Evolutionary conservation across 257 asterid species (phyloP), one percentile per base, ranked within the genome.

Genomic region (Haberlea rhodopensis): DNA sequence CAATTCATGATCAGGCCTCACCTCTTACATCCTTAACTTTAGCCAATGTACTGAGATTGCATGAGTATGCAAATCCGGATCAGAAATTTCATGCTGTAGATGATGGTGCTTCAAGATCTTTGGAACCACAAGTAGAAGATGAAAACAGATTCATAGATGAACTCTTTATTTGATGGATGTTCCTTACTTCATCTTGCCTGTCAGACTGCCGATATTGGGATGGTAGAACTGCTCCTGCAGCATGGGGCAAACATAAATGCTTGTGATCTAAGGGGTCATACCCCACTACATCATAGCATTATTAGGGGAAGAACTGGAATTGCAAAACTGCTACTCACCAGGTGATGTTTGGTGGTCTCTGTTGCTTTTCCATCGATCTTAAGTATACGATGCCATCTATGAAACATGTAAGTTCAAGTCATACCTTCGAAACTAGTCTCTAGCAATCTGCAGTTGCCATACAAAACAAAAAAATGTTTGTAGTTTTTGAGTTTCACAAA

Each of bases 151-250:
- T 71, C 19, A 67, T 53, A 23, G 80, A 75, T 27, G 86, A 81
- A 49, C 57, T 61, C 68, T 75, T n/a, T n/a, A n/a, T n/a, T 72
- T 65, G 86, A 85, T 57, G 96, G 91, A 3, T 85, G 90, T 69
- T 80, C 98, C 34, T 76, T 89, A 76, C 89, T 91, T 78, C 98
- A 91, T 81, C 84, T 91, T 31, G 96, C 96, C 21, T 86, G 95
- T 78, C 98, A 87, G 78, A 82, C 88, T 71, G 81, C 95, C 54
- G 98, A 91, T 74, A 64, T 84, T 62, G 84, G 90, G 75, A 89
- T 87, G 98, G 87, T 89, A 16, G 98, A 91, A 81, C 87, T 91
- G 69, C 96, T 91, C 65, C 79, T 91, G 62, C 98, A 91, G 70
- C 78, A 87, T 19, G 96, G 98, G 62, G 96, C 95, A 52, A 75